Conservation (phyloP, 495 filamentous ascomycete genomes). For the Penicillium robsamsonii region DNA sequence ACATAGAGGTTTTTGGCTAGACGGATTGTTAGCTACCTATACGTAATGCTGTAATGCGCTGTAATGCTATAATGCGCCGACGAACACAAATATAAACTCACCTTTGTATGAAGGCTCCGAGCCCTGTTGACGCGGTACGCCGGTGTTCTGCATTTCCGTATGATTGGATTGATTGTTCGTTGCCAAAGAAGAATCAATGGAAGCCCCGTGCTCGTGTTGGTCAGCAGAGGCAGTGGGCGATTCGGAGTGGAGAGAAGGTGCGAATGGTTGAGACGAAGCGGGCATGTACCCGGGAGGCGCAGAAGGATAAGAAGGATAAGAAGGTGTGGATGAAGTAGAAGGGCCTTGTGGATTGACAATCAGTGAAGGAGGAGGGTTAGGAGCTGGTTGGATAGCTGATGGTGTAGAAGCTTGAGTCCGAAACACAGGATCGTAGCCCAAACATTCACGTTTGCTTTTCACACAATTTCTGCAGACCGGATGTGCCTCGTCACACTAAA, state of each 20-base stretch:
- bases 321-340: conserved; percentile 28
- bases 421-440: conserved; percentile 98
- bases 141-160: conserved; percentile 38
- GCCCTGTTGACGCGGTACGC: conserved; percentile 23
- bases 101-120: conserved; percentile 41
- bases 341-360: conserved; percentile 48
- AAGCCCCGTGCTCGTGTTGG: conserved; percentile 59
- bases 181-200: conserved; percentile 76
- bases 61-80: neutral
- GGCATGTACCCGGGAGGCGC: conserved; percentile 59
- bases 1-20: conserved; percentile 70
- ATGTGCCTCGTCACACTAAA: conserved; percentile 93
- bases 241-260: conserved; percentile 45
- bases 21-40: conserved; percentile 16
- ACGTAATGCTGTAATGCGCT: neutral
- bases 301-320: conserved; percentile 46
- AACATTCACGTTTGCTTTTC: conserved; percentile 95
- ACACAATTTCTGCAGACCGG: conserved; percentile 95
- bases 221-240: conserved; percentile 50
- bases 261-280: conserved; percentile 60
- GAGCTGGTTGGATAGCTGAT: conserved; percentile 74
- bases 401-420: conserved; percentile 75
- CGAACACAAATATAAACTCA: conserved; percentile 18
- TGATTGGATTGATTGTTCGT: conserved; percentile 28
- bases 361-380: conserved; percentile 50